Evolutionary conservation across 2,329 filamentous ascomycete species (phyloP), one percentile per base, ranked within the genome.

Genomic region (Epicoccum nigrum): DNA sequence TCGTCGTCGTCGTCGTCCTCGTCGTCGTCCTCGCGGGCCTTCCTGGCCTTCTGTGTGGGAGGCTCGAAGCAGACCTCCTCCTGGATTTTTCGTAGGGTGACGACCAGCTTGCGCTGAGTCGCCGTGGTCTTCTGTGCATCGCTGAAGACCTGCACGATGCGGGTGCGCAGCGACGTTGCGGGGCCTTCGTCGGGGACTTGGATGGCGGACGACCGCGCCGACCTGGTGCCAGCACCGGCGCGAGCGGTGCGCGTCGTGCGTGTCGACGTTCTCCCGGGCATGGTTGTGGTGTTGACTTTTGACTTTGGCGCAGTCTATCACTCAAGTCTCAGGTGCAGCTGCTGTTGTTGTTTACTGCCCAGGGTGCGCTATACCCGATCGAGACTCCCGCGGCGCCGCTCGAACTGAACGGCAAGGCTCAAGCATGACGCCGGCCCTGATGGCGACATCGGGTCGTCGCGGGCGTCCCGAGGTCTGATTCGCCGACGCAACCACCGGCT

Each of bases 71-170:
- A 83, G 76, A 91, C 96, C 30, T 87, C 81, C 70, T 97, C 93
- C 67, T 97, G 93, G 34, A 96, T 83, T 74, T 96, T 97, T 58
- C 93, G 86, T 54, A 99, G 77, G 41, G 86, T 92, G 54, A 97
- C 89, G 4, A 89, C 88, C 0, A 96, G 82, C 70, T 97, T 97
- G 54, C 93, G 82, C 71, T 99, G 94, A 2, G 90, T 90, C 1
- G 92, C 91, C 0, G 89, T 95, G 1, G 90, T 95, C 63, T 88
- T 87, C 73, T 99, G 94, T 27, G 93, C 76, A 56, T 81, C 92
- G 32, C 69, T 64, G 58, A 82, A 82, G 15, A 80, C 70, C 23
- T 72, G 69, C 69, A 86, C 88, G 44, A 96, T 81, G 68, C 89
- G 88, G 28, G 81, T 82, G 64, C 92, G 88, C 60, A 97, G 77